Percentiles rank a stretch among this genome's conserved stretches.
These are phyloP conservation scores for Coemansia sp. DNA, from an alignment of 192 early-diverging fungal species.

Conservation along the genomic window DNA sequence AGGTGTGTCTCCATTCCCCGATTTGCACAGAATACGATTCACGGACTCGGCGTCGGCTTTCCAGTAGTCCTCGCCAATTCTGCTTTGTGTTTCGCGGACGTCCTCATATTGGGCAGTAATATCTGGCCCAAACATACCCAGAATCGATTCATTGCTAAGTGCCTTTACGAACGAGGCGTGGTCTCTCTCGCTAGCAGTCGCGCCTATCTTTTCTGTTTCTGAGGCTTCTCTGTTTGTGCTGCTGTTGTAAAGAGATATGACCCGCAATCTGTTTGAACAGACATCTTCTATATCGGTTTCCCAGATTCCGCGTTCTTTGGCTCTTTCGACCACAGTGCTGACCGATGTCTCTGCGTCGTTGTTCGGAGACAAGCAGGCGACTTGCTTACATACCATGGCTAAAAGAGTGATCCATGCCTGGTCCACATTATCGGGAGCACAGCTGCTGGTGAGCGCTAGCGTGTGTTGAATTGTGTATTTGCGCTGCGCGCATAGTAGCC, in stretches of 20 bases:
- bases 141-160: slow-evolving; percentile 8
- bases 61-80: neutral
- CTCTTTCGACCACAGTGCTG: slow-evolving; percentile 3
- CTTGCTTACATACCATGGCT: slow-evolving; percentile 28
- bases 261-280: slow-evolving; percentile 12
- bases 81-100: neutral
- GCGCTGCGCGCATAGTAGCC: slow-evolving; percentile 17
- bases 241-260: slow-evolving; percentile 1
- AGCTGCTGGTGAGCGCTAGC: slow-evolving; percentile 15
- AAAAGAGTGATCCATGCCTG: slow-evolving; percentile 27
- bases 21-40: slow-evolving; percentile 23
- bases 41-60: slow-evolving; percentile 1
- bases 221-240: neutral
- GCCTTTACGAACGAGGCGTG: slow-evolving; percentile 2
- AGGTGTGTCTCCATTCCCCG: neutral
- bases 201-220: neutral
- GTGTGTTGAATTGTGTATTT: slow-evolving; percentile 5
- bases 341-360: slow-evolving; percentile 13
- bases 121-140: slow-evolving; percentile 13
- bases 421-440: slow-evolving; percentile 10
- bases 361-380: slow-evolving; percentile 6
- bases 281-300: slow-evolving; percentile 24
- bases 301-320: slow-evolving; percentile 27
- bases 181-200: neutral
- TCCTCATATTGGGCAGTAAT: neutral